Percentiles rank a stretch among this genome's conserved stretches.
phyloP scores from a whole-genome alignment of 331 rosid genomes.

The Acacia concinna region DNA sequence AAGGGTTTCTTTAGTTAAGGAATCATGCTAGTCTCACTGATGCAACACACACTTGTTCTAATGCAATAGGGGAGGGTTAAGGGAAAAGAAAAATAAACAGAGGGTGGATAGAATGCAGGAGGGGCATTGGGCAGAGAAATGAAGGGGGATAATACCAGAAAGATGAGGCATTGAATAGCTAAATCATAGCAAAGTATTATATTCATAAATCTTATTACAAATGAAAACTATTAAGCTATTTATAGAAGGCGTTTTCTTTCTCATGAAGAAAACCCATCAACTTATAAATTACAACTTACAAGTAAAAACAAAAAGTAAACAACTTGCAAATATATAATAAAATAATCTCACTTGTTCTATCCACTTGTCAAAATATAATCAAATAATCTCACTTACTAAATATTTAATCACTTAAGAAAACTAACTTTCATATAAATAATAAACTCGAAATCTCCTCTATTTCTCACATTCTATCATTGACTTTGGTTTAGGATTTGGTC shows the following conservation, averaged over 20 bases:
- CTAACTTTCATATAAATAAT: not conserved
- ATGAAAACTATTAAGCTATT: not conserved
- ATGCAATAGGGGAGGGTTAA: too few relatives aligned
- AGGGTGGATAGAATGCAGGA: too few relatives aligned
- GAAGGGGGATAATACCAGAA: too few relatives aligned
- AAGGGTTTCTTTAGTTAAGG: not conserved
- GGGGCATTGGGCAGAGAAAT: too few relatives aligned
- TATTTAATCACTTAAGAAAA: not conserved
- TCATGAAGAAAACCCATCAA: not conserved
- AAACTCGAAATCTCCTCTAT: too few relatives aligned
- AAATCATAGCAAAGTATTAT: not conserved
- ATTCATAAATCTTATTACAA: too few relatives aligned
- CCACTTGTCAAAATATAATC: too few relatives aligned
- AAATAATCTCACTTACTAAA: not conserved
- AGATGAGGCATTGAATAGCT: too few relatives aligned
- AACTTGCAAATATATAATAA: too few relatives aligned
- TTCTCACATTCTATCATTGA: not conserved
- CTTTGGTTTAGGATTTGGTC: not conserved
- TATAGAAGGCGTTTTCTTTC: not conserved
- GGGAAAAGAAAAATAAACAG: not conserved
- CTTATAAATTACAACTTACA: not conserved
- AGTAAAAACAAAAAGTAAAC: too few relatives aligned
- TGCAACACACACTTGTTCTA: not conserved
- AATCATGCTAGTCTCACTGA: slow-evolving; percentile 2
- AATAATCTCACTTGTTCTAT: not conserved